These are phyloP conservation scores for Thalassiosira oceanica DNA, from an alignment of 352 stramenopile species.

Conservation along the genomic window DNA sequence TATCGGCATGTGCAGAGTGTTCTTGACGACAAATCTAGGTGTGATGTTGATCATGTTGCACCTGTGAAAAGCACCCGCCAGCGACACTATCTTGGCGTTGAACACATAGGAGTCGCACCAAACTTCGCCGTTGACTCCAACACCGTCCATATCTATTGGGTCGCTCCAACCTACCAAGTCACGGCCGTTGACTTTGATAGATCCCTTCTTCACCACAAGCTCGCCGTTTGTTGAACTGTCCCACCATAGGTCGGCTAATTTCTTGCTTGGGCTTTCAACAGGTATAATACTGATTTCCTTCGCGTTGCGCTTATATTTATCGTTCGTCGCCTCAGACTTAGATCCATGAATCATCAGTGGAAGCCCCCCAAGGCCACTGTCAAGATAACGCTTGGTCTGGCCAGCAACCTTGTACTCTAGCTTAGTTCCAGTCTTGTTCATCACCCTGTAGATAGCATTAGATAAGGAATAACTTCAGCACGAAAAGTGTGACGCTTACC, in stretches of 20 bases:
- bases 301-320: slow-evolving; percentile 33
- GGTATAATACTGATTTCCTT: slow-evolving; percentile 23
- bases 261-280: slow-evolving; percentile 25
- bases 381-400: slow-evolving; percentile 27
- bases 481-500: too few species aligned
- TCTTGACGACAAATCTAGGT: slow-evolving; percentile 58
- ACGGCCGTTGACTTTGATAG: slow-evolving; percentile 6
- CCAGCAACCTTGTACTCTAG: slow-evolving; percentile 35
- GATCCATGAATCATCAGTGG: slow-evolving; percentile 44
- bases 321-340: slow-evolving; percentile 28
- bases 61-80: slow-evolving; percentile 45
- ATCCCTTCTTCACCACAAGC: slow-evolving; percentile 34
- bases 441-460: too few species aligned
- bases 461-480: too few species aligned
- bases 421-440: slow-evolving; percentile 57
- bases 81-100: slow-evolving; percentile 36
- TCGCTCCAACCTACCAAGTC: slow-evolving; percentile 40
- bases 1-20: slow-evolving; percentile 46
- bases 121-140: slow-evolving; percentile 32
- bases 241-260: slow-evolving; percentile 30
- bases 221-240: slow-evolving; percentile 31
- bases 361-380: slow-evolving; percentile 36
- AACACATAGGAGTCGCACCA: slow-evolving; percentile 43
- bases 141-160: slow-evolving; percentile 37
- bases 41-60: slow-evolving; percentile 39